Base-by-base conservation (phyloP, 2,329 filamentous ascomycete genomes). In the Elsinoe australis region DNA sequence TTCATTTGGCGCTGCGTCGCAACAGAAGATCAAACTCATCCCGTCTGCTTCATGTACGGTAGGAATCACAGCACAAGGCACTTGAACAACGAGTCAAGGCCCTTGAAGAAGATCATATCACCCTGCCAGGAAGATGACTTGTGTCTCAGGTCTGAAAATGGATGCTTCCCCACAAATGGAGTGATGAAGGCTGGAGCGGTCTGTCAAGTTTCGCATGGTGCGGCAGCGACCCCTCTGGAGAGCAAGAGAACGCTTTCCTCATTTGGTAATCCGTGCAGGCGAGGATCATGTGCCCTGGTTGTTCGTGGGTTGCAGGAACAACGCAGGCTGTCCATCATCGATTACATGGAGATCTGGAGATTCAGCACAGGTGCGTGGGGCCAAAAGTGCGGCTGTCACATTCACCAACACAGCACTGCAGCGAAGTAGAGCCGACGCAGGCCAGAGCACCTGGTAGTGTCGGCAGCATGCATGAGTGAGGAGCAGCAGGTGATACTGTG, bases 261-360 rank as follows among this genome's bases (percentile, higher is more conserved):
- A 14, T 41, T 7, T 24, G 21, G n/a, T n/a, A n/a, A 26, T 26
- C 12, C 36, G 14, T 41, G 36, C 36, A 41, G 28, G 21, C 21
- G 18, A 12, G 17, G 28, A 35, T 35, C 36, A 41, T 41, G 36
- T 41, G 18, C 21, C 19, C 8, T 15, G 32, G 36, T 41, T 8
- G 36, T 21, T 22, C n/a, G 17, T 15, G 36, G 6, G 17, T 14
- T 15, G 21, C 22, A 41, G 10, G 36, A 41, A 21, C 19, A 41
- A 26, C 19, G 19, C n/a, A 22, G 17, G 17, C 14, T 41, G 36
- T n/a, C 22, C 18, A 41, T 41, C 36, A 41, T 26, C 36, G 36
- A 41, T 41, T 24, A 28, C 36, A 15, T 28, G 36, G 18, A 41
- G 36, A 41, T 41, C 36, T 41, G 36, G 19, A 41, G 36, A 41